Base-by-base conservation (phyloP, 2,329 filamentous ascomycete species). In the Monosporascus sp. region DNA sequence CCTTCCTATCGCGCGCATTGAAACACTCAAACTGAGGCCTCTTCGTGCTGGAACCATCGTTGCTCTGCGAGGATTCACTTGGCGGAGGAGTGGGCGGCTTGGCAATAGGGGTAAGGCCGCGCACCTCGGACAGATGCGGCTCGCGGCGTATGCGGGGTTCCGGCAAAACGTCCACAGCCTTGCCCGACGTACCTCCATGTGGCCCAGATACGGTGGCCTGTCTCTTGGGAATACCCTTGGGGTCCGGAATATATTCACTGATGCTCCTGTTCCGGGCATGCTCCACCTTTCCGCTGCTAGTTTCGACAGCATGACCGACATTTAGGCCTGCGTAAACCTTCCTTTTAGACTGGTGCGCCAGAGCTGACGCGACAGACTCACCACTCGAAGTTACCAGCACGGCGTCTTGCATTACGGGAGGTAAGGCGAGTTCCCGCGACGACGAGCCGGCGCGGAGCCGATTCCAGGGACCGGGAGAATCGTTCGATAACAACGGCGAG, bases 161-260 rank as follows among this genome's bases (percentile, higher is more conserved):
- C 24, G 72, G 70, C 44, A 63, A 60, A 51, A 62, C 54, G 24
- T 66, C 64, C 22, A 63, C 53, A 18, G 59, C 61, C 38, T 62
- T 69, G 25, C 24, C 43, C 8, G 43, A 20, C 63, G 72, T 72
- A 57, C 69, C 73, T 49, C 68, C 65, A 53, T 82, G 82, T 2
- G 84, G 76, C 1, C 84, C 84, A 6, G 87, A 87, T 17, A 94
- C 84, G 0, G 87, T 89, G 52, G 89, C 80, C 57, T 90, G 85
- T 44, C 90, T 82, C 64, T 84, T 88, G 1, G 86, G 79, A 48
- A 88, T 80, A 44, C 84, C 78, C 58, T 87, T 75, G 5, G 82
- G 74, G 51, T 94, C 88, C 2, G 91, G 90, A 0, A 84, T 79
- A 69, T 96, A 96, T 59, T 97, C 92, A 73, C 91, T 96, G 25